Evolutionary conservation across 1,284 basidiomycete genomes (phyloP).

Genomic region (Calocybe gambosa): DNA sequence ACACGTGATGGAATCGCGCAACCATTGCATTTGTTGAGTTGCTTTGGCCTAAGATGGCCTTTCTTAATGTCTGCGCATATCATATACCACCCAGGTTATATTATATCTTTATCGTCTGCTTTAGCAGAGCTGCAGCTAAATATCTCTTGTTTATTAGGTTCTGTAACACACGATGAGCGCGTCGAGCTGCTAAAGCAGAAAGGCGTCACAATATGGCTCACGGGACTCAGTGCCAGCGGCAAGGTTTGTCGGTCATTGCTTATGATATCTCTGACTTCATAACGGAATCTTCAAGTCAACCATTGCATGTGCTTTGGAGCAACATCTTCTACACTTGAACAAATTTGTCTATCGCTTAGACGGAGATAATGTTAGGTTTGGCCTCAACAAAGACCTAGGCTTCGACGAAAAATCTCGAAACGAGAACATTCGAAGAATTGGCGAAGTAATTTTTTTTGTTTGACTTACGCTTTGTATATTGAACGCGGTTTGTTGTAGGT

Average conservation of each 20-base stretch:
- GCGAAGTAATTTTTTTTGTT: conserved; percentile 57
- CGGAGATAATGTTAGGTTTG: conserved; percentile 96
- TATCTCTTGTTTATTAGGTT: conserved; percentile 43
- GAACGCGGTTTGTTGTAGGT: conserved; percentile 47
- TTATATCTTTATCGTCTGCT: neutral
- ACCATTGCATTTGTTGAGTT: neutral
- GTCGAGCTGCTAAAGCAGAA: conserved; percentile 65
- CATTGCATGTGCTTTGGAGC: conserved; percentile 95
- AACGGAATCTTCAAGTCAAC: conserved; percentile 69
- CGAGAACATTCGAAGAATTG: conserved; percentile 97
- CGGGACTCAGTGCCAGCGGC: conserved; percentile 87
- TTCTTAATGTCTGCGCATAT: conserved; percentile 77
- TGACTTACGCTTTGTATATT: neutral
- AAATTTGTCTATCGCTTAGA: conserved; percentile 92
- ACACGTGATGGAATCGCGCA: neutral
- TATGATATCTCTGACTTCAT: neutral
- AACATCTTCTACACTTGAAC: conserved; percentile 84
- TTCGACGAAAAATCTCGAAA: conserved; percentile 94
- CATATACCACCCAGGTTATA: conserved; percentile 62
- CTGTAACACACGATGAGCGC: conserved; percentile 68
- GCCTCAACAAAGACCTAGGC: conserved; percentile 96
- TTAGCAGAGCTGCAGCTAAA: neutral
- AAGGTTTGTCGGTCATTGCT: conserved; percentile 48
- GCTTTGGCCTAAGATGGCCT: neutral
- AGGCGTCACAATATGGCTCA: conserved; percentile 91